These are phyloP conservation scores for Macadamia tetraphylla DNA, from an alignment of 164 flowering plant genomes.

Conservation along the genomic window DNA sequence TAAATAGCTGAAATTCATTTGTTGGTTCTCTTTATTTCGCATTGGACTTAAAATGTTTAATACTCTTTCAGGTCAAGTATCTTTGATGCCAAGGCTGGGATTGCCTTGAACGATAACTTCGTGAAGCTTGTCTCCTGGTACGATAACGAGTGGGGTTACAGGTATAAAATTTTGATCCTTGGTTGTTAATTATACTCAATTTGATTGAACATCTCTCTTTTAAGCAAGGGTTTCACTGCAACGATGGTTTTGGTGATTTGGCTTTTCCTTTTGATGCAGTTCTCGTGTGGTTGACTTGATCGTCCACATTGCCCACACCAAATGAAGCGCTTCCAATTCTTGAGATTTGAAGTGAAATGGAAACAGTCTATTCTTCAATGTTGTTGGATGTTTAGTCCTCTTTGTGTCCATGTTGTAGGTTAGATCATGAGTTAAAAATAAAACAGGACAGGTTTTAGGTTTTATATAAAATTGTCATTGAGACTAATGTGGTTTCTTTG, in stretches of 20 bases:
- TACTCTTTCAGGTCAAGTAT: conserved; percentile 49
- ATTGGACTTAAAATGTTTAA: neutral
- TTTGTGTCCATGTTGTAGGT: too few species aligned
- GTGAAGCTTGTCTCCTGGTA: conserved; percentile 65
- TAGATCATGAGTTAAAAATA: too few species aligned
- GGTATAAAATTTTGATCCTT: conserved; percentile 25
- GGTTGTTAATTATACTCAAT: neutral
- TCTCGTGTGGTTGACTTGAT: conserved; percentile 66
- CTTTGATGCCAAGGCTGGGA: conserved; percentile 74
- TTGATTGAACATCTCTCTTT: too few species aligned
- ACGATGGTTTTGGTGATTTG: neutral
- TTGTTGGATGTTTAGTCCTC: too few species aligned
- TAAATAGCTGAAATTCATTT: neutral
- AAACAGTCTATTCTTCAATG: too few species aligned
- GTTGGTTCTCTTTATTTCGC: neutral
- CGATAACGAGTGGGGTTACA: conserved; percentile 79
- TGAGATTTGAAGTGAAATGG: too few species aligned
- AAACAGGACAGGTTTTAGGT: too few species aligned
- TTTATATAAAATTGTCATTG: too few species aligned
- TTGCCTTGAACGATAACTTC: conserved; percentile 50
- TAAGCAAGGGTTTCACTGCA: neutral
- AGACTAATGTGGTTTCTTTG: too few species aligned
- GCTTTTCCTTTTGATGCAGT: neutral
- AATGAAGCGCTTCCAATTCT: neutral
- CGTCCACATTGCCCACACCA: conserved; percentile 41